Base-by-base conservation (phyloP, 2,329 filamentous ascomycete species). In the Colletotrichum cordylinicola region DNA sequence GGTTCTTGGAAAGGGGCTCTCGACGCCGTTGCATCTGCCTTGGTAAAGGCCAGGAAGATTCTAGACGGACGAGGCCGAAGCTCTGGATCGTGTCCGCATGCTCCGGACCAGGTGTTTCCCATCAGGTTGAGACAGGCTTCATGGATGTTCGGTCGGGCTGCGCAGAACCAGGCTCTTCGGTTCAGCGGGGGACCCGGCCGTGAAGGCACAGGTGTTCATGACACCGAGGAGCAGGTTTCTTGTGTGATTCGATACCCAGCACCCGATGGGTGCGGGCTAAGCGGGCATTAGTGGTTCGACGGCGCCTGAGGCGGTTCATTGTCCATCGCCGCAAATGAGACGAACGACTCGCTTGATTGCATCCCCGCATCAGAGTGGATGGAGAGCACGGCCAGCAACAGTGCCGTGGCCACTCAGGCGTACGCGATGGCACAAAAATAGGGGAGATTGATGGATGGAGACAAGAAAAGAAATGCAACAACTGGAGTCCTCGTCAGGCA, bases 11-110 rank as follows among this genome's bases (percentile, higher is more conserved):
- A 89, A 89, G 77, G 84, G 90, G 78, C 84, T 94, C 61, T 84
- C 91, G 15, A 93, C 91, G 7, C 93, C 93, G 39, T 85, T 95
- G 72, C 89, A 93, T 79, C 81, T 95, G 48, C 93, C 93, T 39
- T 94, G 91, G 93, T 94, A 80, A 84, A 61, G 12, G 60, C 37
- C 66, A 33, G 66, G 48, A 55, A 65, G 24, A 39, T 61, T 66
- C 55, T 55, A 27, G 61, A 67, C 69, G 70, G 37, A n/a, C n/a
- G 35, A 52, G 35, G 48, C 35, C 70, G 33, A 37, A 43, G 33
- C 39, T 55, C 39, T 37, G 39, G 58, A 64, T 55, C 58, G 31
- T 65, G 39, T 62, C 62, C 39, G 24, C 55, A 67, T 21, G 15
- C 18, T 64, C 64, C 21, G 43, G 56, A 68, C 70, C 15, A 31